phyloP scores from a whole-genome alignment of 1,284 basidiomycete species.

The Marasmius fiardii region DNA sequence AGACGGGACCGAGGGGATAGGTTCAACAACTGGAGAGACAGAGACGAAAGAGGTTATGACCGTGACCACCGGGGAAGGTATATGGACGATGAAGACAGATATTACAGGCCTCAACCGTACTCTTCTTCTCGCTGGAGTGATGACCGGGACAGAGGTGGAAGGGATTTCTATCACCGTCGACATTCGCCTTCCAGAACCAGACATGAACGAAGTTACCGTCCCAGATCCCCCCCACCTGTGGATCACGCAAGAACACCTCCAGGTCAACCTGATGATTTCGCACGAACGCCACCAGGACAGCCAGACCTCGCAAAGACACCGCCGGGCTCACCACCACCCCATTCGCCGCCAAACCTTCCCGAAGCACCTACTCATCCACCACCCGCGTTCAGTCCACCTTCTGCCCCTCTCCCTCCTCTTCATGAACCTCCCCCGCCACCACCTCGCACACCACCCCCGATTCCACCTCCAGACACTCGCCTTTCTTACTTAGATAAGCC shows the following conservation, averaged over 20 bases:
- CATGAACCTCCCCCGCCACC: slow-evolving; percentile 11
- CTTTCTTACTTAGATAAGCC: slow-evolving; percentile 4
- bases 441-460: slow-evolving; percentile 12
- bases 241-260: slow-evolving; percentile 7
- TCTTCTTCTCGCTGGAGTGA: slow-evolving; percentile 8
- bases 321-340: slow-evolving; percentile 16
- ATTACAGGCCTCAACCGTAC: slow-evolving; percentile 25
- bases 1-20: slow-evolving; percentile 21
- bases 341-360: slow-evolving; percentile 2
- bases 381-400: not conserved
- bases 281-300: slow-evolving; percentile 7
- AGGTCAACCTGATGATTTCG: slow-evolving; percentile 5
- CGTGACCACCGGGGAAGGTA: slow-evolving; percentile 17
- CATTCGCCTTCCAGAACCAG: slow-evolving; percentile 5
- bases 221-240: slow-evolving; percentile 16
- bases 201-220: slow-evolving; percentile 12
- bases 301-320: not conserved
- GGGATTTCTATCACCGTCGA: slow-evolving; percentile 17
- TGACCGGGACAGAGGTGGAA: slow-evolving; percentile 16
- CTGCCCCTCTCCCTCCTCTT: slow-evolving; percentile 16
- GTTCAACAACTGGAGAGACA: slow-evolving; percentile 20
- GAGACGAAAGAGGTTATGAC: slow-evolving; percentile 13
- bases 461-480: slow-evolving; percentile 10
- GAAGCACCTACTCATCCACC: slow-evolving; percentile 13
- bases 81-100: slow-evolving; percentile 18